Conservation (phyloP, 192 early-diverging fungal species). For the Coemansia reversa region DNA sequence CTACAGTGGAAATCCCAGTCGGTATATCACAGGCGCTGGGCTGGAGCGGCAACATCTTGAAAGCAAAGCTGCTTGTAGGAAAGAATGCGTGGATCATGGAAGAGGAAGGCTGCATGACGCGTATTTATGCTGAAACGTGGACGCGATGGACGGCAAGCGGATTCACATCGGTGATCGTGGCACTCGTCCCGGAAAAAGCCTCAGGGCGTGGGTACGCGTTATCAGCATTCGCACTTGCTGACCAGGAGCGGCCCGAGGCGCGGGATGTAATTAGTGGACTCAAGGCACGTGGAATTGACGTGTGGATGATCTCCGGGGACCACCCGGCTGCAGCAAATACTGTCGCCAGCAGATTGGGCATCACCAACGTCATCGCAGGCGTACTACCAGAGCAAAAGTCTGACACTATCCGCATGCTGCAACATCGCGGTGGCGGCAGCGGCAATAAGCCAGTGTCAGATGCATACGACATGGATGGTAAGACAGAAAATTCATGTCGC, state of each 20-base stretch:
- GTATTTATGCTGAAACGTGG: slow-evolving; percentile 31
- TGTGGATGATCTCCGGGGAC: slow-evolving; percentile 93
- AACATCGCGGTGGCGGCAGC: slow-evolving; percentile 43
- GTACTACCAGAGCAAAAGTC: slow-evolving; percentile 89
- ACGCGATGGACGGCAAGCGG: slow-evolving; percentile 61
- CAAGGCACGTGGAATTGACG: slow-evolving; percentile 69
- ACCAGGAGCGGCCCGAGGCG: slow-evolving; percentile 81
- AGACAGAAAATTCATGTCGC: not conserved
- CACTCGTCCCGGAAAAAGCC: slow-evolving; percentile 35
- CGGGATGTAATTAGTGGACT: slow-evolving; percentile 67
- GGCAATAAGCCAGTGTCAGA: not conserved
- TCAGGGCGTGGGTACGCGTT: slow-evolving; percentile 59
- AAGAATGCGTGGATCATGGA: slow-evolving; percentile 67
- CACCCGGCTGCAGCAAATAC: slow-evolving; percentile 75
- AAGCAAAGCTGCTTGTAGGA: slow-evolving; percentile 60
- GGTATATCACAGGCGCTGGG: slow-evolving; percentile 21
- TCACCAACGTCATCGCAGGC: slow-evolving; percentile 87
- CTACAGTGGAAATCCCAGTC: slow-evolving; percentile 23
- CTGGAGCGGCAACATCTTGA: slow-evolving; percentile 17
- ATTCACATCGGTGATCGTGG: slow-evolving; percentile 58
- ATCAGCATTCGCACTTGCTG: slow-evolving; percentile 76
- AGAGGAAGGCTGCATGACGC: slow-evolving; percentile 53
- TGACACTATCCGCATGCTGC: slow-evolving; percentile 68
- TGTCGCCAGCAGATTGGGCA: slow-evolving; percentile 78
- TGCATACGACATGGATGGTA: not conserved